Conservation (phyloP, 164 flowering plant species). For the Vitis rupestris region DNA sequence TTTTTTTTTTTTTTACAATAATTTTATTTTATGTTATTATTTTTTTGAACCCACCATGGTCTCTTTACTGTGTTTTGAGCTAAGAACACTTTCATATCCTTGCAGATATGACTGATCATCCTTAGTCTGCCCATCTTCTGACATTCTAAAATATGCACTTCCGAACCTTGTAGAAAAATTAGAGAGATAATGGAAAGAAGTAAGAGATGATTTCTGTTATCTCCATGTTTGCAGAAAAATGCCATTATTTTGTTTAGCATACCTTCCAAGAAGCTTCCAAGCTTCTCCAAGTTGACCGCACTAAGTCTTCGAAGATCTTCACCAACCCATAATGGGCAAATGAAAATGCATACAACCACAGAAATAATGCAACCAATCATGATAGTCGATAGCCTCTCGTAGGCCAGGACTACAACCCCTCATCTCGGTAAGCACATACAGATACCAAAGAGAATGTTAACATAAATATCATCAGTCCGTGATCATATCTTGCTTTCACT, state of each 20-base stretch:
- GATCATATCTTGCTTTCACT: slow-evolving; percentile 21
- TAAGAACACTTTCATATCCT: slow-evolving; percentile 2
- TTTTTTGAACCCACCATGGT: neutral
- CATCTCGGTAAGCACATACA: slow-evolving; percentile 16
- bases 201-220: slow-evolving; percentile 6
- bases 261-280: too few relatives aligned
- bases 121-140: neutral
- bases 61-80: neutral
- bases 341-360: neutral
- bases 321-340: too few relatives aligned
- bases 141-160: neutral
- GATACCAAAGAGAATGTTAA: slow-evolving; percentile 20
- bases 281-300: too few relatives aligned
- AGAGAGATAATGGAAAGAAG: too few relatives aligned
- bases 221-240: slow-evolving; percentile 23
- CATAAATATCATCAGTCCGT: slow-evolving; percentile 18
- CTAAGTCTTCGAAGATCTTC: too few relatives aligned
- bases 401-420: slow-evolving; percentile 10
- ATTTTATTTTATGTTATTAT: too few relatives aligned
- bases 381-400: slow-evolving; percentile 17
- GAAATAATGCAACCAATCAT: slow-evolving; percentile 10
- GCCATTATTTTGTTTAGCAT: slow-evolving; percentile 1
- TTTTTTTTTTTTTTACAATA: too few relatives aligned
- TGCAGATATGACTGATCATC: neutral
- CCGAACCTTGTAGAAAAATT: neutral